Base-by-base conservation (phyloP, 2,329 filamentous ascomycete species). In the Pseudocercospora crystallina region DNA sequence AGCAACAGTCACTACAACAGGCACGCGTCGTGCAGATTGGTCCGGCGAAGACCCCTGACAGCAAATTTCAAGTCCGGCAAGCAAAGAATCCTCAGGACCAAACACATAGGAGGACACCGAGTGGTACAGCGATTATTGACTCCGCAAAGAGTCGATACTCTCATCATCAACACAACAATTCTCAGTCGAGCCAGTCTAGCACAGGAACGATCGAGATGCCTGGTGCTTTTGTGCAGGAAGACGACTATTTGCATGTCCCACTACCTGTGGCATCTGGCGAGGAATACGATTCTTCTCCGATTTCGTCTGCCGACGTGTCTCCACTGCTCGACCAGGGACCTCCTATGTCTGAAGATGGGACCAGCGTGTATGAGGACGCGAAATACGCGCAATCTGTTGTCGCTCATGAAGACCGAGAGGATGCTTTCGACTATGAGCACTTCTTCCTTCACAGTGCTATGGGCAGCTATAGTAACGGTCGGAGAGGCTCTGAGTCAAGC, bases 371-470 rank as follows among this genome's bases (percentile, higher is more conserved):
- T 54, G 71, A 75, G 59, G 74, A 77, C 51, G 72, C 73, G n/a
- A 66, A 51, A 20, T 47, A 59, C 40, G 57, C 61, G 12, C 54
- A 53, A 26, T 33, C 49, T 38, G 33, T 69, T 55, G 72, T 65
- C 5, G 59, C 90, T 0, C 92, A 97, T 64, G 92, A 97, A 72
- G 90, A 96, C 68, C 87, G 92, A 14, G 85, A 91, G 59, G 92
- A 97, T 69, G 91, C 91, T 1, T 97, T 97, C 64, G 92, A 97
- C 68, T 97, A 97, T 57, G 89, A 96, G 69, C 86, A 95, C 66
- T 96, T 96, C 72, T 96, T 96, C 69, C 78, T 96, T 11, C 90
- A 96, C 69, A 95, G 89, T 60, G 90, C 90, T 9, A 85, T 96
- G 80, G 90, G 90, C 5, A 90, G 80, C 2, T 85, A 90, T 64